Conservation (phyloP, 2,329 filamentous ascomycete species). For the Trichophyton mentagrophytes region DNA sequence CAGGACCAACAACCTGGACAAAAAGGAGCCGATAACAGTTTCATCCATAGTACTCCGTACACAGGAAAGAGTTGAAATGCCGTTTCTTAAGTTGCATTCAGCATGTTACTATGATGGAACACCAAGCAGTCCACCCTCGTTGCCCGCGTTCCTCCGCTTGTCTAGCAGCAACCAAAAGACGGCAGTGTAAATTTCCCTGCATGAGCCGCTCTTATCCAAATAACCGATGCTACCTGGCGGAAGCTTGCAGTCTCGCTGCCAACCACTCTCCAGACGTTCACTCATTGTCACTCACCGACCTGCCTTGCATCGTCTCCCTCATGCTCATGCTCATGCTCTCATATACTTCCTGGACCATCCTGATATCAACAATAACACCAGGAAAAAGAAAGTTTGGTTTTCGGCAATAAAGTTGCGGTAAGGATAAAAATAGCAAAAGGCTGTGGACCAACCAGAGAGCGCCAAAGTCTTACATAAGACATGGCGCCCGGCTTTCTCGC, state of each 20-base stretch:
- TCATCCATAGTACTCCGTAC: background rate
- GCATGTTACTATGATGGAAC: background rate
- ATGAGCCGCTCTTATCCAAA: background rate
- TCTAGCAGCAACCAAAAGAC: background rate
- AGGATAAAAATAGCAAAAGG: background rate
- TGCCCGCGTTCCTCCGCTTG: background rate
- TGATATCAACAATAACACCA: too few species aligned
- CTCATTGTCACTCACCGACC: too few species aligned
- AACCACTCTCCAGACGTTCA: background rate
- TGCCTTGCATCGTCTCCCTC: too few species aligned
- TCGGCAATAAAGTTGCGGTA: constrained; percentile 4
- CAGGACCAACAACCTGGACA: background rate
- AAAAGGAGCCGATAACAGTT: background rate
- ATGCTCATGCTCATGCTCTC: too few species aligned
- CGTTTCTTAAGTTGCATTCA: background rate
- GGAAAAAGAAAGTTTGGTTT: background rate
- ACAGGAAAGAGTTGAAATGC: background rate
- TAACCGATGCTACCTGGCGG: background rate
- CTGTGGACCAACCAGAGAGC: background rate
- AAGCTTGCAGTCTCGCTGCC: background rate
- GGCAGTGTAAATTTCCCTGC: background rate
- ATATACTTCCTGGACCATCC: too few species aligned
- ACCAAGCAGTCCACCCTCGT: background rate
- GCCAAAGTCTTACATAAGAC: background rate
- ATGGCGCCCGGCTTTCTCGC: background rate